Evolutionary conservation across 2,329 filamentous ascomycete genomes (phyloP).

Genomic region (Fusarium mexicanum): DNA sequence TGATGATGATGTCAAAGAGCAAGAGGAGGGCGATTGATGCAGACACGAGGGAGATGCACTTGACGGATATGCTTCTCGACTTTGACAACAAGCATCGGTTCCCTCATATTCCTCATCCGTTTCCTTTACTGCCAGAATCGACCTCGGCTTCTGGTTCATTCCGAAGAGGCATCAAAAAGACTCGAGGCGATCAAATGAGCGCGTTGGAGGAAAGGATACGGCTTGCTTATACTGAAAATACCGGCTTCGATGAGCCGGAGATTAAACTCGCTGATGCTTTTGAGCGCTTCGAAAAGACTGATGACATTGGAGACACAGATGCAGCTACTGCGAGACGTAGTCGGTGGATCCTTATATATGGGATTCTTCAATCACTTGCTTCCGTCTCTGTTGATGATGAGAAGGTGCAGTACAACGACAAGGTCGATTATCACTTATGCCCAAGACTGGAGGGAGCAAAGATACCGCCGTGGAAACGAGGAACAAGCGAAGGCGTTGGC

Average conservation of each 20-base stretch:
- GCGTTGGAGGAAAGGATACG: constrained; percentile 61
- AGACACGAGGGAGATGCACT: constrained; percentile 64
- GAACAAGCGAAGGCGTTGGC: constrained; percentile 28
- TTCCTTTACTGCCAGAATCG: constrained; percentile 69
- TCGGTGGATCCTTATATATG: constrained; percentile 70
- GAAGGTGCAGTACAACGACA: constrained; percentile 60
- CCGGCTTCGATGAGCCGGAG: constrained; percentile 66
- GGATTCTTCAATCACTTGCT: constrained; percentile 67
- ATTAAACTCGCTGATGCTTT: constrained; percentile 67
- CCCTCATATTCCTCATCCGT: constrained; percentile 74
- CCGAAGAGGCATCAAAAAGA: constrained; percentile 46
- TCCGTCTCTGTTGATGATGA: constrained; percentile 67
- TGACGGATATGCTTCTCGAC: constrained; percentile 72
- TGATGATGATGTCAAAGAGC: constrained; percentile 66
- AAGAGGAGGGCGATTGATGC: constrained; percentile 59
- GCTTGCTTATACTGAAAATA: constrained; percentile 68
- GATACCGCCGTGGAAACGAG: constrained; percentile 63
- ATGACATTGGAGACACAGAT: constrained; percentile 61
- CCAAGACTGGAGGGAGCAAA: constrained; percentile 55
- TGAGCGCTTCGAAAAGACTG: constrained; percentile 64
- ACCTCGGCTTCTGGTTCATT: constrained; percentile 48
- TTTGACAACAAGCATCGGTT: constrained; percentile 71
- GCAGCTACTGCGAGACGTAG: constrained; percentile 65
- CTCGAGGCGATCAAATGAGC: constrained; percentile 21
- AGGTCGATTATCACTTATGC: constrained; percentile 66